Percentiles rank a stretch among this genome's conserved stretches.
phyloP scores from a whole-genome alignment of 352 stramenopile species.

The Phytophthora ramorum region DNA sequence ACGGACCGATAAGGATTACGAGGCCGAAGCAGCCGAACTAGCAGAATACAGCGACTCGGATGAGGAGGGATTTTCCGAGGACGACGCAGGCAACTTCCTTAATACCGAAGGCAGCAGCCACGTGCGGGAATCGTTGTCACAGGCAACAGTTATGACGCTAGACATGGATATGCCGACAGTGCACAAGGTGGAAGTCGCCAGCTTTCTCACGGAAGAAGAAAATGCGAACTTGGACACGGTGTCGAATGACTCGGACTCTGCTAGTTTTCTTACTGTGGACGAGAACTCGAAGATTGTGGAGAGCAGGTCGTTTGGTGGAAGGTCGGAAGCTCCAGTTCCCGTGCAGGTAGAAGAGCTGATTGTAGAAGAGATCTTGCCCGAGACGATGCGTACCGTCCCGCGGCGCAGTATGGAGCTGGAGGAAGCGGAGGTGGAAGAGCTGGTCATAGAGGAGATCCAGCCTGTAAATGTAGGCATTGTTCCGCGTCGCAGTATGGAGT shows the following conservation, averaged over 20 bases:
- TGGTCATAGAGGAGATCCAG: slow-evolving; percentile 38
- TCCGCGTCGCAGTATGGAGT: slow-evolving; percentile 23
- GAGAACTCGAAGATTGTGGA: slow-evolving; percentile 56
- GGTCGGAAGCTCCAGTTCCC: slow-evolving; percentile 19
- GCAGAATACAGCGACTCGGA: slow-evolving; percentile 42
- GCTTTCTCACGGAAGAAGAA: slow-evolving; percentile 56
- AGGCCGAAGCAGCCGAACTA: slow-evolving; percentile 43
- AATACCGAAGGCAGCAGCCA: slow-evolving; percentile 32
- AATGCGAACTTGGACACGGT: slow-evolving; percentile 40
- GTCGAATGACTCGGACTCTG: slow-evolving; percentile 45
- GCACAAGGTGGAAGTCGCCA: slow-evolving; percentile 55
- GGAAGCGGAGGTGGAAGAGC: slow-evolving; percentile 32
- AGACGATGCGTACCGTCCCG: slow-evolving; percentile 32
- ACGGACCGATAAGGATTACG: slow-evolving; percentile 27
- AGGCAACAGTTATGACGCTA: slow-evolving; percentile 33
- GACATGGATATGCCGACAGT: slow-evolving; percentile 37
- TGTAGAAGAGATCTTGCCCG: slow-evolving; percentile 60
- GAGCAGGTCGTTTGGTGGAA: slow-evolving; percentile 36
- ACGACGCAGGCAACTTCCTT: slow-evolving; percentile 46
- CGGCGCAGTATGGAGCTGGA: slow-evolving; percentile 34
- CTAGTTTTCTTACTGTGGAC: slow-evolving; percentile 50
- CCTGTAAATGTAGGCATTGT: slow-evolving; percentile 31
- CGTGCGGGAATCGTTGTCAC: slow-evolving; percentile 29
- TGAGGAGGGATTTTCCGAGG: slow-evolving; percentile 21
- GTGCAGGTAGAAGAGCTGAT: slow-evolving; percentile 53